These are phyloP conservation scores for Firmiana major DNA, from an alignment of 345 rosid genomes.

Conservation along the genomic window DNA sequence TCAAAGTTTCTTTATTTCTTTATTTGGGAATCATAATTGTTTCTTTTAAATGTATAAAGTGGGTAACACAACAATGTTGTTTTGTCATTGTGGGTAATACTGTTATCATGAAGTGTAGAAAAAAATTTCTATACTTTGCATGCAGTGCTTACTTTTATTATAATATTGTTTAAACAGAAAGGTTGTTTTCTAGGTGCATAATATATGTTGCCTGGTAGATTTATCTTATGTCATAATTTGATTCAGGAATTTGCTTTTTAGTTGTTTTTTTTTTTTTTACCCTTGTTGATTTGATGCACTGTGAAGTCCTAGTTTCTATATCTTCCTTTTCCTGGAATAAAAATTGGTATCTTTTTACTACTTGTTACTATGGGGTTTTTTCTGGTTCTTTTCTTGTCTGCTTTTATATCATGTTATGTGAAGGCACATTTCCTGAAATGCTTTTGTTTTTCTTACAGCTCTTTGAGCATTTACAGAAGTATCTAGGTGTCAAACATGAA, in stretches of 20 bases:
- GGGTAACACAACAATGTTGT: not conserved
- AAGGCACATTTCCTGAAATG: not conserved
- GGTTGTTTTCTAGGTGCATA: not conserved
- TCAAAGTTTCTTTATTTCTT: not conserved
- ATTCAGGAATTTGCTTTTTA: not conserved
- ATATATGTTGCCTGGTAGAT: not conserved
- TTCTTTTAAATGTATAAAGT: not conserved
- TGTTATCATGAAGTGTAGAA: not conserved
- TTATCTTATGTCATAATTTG: not conserved
- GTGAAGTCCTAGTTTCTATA: not conserved
- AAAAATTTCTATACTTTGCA: not conserved
- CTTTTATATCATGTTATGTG: not conserved
- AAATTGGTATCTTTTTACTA: not conserved
- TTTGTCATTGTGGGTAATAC: not conserved
- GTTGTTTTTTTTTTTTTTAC: not conserved
- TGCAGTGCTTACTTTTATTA: not conserved
- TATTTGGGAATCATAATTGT: not conserved
- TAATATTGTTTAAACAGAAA: not conserved
- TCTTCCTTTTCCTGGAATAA: not conserved
- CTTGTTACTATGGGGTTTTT: not conserved
- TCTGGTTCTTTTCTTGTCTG: not conserved
- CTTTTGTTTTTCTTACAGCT: slow-evolving; percentile 47
- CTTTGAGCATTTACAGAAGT: slow-evolving; percentile 59
- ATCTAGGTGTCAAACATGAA: slow-evolving; percentile 80
- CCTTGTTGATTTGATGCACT: not conserved